Conservation (phyloP, 305 asterid genomes). For the Fraxinus paxiana region DNA sequence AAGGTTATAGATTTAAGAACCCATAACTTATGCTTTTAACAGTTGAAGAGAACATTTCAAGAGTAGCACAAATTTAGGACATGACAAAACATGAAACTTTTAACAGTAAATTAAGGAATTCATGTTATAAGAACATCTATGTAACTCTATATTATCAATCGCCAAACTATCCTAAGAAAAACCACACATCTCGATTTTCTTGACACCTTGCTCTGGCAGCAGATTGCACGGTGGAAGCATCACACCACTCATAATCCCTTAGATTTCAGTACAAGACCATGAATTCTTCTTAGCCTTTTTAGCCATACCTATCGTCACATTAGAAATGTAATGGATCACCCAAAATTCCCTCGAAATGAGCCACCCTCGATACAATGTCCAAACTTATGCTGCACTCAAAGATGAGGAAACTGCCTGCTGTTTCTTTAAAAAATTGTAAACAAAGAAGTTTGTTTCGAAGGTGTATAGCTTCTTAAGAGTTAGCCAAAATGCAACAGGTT, state of each 20-base stretch:
- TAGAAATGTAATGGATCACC: slow-evolving; percentile 72
- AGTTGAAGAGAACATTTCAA: background rate
- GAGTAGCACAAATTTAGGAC: background rate
- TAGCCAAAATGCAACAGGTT: background rate
- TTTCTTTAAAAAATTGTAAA: background rate
- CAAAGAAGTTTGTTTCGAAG: background rate
- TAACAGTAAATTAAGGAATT: background rate
- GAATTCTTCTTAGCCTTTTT: slow-evolving; percentile 62
- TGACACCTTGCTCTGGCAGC: slow-evolving; percentile 35
- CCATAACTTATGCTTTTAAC: background rate
- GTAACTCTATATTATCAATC: slow-evolving; percentile 22
- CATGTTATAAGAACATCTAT: slow-evolving; percentile 20
- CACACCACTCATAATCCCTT: slow-evolving; percentile 49
- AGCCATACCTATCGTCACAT: slow-evolving; percentile 55
- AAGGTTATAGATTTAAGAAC: background rate
- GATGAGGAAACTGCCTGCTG: background rate
- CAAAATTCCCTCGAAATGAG: slow-evolving; percentile 54
- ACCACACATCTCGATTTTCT: slow-evolving; percentile 27
- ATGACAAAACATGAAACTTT: background rate
- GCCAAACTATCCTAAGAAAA: slow-evolving; percentile 21
- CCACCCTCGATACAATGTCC: slow-evolving; percentile 33
- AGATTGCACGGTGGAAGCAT: slow-evolving; percentile 49
- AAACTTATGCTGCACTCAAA: background rate
- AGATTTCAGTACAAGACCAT: slow-evolving; percentile 42
- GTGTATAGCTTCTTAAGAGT: background rate